A percentile compares a stretch with the other conserved stretches of the same genome.
phyloP scores from a whole-genome alignment of 1,139 yeast genomes.

The Kodamaea derodonti region DNA sequence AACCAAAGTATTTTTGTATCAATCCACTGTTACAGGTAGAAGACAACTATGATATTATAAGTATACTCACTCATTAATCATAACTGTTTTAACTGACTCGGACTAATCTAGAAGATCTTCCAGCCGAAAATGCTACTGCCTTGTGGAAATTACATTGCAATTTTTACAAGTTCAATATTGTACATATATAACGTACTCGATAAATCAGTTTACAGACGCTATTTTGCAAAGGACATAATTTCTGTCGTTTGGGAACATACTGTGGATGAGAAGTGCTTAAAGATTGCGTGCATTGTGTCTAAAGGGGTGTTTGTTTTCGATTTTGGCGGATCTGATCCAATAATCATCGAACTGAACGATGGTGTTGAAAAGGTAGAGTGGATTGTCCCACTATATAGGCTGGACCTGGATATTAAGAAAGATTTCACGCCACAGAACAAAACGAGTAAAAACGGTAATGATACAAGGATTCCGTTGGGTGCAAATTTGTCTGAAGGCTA shows the following conservation, averaged over 20 bases:
- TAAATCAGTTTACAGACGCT: not conserved
- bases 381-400: constrained; percentile 28
- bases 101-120: no score
- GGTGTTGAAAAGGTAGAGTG: constrained; percentile 34
- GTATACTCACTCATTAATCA: no score
- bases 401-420: no score
- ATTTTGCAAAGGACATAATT: not conserved
- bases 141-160: constrained; percentile 16
- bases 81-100: no score
- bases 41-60: no score
- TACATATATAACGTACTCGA: constrained; percentile 2
- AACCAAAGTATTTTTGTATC: no score
- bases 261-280: constrained; percentile 2
- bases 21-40: no score
- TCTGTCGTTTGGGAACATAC: constrained; percentile 3
- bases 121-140: constrained; percentile 14
- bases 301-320: constrained; percentile 4
- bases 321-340: constrained; percentile 19
- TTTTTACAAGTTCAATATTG: not conserved
- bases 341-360: constrained; percentile 24
- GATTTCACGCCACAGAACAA: constrained; percentile 9
- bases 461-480: not conserved
- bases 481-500: constrained; percentile 17
- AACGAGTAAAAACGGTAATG: not conserved
- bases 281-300: constrained; percentile 5